Base-by-base conservation (phyloP, 2,329 filamentous ascomycete genomes). In the Colletotrichum horii region DNA sequence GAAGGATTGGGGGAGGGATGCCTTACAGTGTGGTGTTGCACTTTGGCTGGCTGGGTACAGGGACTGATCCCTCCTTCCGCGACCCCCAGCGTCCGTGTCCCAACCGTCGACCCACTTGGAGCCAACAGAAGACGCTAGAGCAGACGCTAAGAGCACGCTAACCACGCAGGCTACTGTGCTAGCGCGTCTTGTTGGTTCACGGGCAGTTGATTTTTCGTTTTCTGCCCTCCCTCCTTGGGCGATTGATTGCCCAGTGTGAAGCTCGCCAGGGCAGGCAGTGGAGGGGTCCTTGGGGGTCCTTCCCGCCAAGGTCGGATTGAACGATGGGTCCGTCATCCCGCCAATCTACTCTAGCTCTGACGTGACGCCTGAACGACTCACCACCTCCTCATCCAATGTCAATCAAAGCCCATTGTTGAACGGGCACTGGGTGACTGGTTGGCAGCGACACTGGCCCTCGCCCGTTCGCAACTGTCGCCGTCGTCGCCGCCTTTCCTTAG, bases 321-420 rank as follows among this genome's bases (percentile, higher is more conserved):
- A 69, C 65, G 55, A 60, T 24, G 70, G 70, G 28, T 61, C 70
- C 70, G 55, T 58, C 70, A 69, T 73, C 70, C 70, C 70, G 70
- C 36, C 70, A 73, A 69, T 48, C 38, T 48, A 48, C 38, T 73
- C 38, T 72, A 71, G 62, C 48, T 38, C 58, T 56, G 38, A 65
- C 38, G 28, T 30, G 36, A 70, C 67, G 56, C 67, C 58, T 48
- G 38, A 2, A 6, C 66, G 52, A 28, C 58, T 34, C 62, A 38
- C 8, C 26, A 43, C n/a, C 38, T 28, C 9, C 38, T 22, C 19
- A 48, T n/a, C n/a, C n/a, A n/a, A n/a, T 48, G 38, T 48, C 38
- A 48, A n/a, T 48, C 38, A 12, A 48, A 48, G 38, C 9, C 38
- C 19, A 48, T 48, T 48, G 19, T n/a, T 48, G 19, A 48, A 48